Evolutionary conservation across 352 stramenopile genomes (phyloP).

Genomic region (Pythium sukuiense): DNA sequence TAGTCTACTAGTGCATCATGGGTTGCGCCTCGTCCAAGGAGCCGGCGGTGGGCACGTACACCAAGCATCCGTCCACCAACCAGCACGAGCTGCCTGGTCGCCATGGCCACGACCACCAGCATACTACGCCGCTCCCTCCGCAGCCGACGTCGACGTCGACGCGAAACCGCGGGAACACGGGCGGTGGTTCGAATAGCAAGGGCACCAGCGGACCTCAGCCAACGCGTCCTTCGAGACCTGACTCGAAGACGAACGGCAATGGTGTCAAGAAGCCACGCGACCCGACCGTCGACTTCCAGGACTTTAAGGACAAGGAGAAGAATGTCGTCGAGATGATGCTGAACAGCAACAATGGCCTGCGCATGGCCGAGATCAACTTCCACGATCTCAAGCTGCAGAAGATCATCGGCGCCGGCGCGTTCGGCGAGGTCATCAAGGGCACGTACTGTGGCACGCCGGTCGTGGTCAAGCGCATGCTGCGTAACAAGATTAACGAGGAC

Average conservation of each 20-base stretch:
- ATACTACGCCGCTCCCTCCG: background rate
- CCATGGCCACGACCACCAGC: background rate
- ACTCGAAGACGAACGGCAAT: background rate
- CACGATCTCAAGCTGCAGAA: slow-evolving; percentile 88
- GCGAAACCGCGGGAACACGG: background rate
- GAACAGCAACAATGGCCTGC: slow-evolving; percentile 84
- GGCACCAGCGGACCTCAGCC: slow-evolving; percentile 1
- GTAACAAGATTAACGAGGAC: slow-evolving; percentile 88
- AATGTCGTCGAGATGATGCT: slow-evolving; percentile 88
- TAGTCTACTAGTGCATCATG: slow-evolving; percentile 27
- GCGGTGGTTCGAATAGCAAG: background rate
- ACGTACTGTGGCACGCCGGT: slow-evolving; percentile 88
- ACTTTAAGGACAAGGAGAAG: slow-evolving; percentile 88
- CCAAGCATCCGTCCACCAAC: slow-evolving; percentile 3
- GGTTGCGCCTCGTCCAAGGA: slow-evolving; percentile 51
- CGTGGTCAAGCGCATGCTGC: slow-evolving; percentile 88
- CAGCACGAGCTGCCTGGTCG: slow-evolving; percentile 4
- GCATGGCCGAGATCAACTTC: slow-evolving; percentile 90
- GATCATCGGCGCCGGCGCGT: slow-evolving; percentile 83
- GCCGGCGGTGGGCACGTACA: slow-evolving; percentile 7
- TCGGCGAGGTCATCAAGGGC: slow-evolving; percentile 88
- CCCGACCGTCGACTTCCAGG: slow-evolving; percentile 72
- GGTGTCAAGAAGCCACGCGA: slow-evolving; percentile 14
- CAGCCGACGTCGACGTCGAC: background rate
- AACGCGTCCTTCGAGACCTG: background rate